Evolutionary conservation across 139 green algal genomes (phyloP).

Genomic region (Zygnema cylindricum): DNA sequence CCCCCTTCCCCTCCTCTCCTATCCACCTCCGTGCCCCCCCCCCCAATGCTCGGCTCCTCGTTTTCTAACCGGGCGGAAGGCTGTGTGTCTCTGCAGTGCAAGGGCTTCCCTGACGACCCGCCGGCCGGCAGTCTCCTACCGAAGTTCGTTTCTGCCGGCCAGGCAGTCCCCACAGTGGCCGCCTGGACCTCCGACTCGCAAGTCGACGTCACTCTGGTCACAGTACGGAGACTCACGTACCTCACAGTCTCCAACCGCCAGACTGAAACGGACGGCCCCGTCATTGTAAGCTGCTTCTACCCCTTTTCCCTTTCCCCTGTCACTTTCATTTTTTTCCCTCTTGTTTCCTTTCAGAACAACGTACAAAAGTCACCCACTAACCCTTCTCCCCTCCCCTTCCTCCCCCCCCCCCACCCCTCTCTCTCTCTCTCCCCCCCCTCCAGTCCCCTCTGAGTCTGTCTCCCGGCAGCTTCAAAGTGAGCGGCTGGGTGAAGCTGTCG

Average conservation of each 20-base stretch:
- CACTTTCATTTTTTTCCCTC: background rate
- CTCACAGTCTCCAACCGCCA: background rate
- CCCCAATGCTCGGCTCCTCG: background rate
- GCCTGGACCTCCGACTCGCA: background rate
- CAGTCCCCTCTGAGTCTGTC: too few relatives aligned
- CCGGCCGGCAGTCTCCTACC: background rate
- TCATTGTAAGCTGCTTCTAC: background rate
- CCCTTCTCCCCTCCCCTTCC: too few relatives aligned
- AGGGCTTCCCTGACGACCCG: background rate
- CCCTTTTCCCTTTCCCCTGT: background rate
- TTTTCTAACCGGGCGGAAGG: background rate
- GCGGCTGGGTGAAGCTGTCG: constrained; percentile 11
- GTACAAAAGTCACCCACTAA: background rate
- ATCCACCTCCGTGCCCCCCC: background rate
- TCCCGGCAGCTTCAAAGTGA: background rate
- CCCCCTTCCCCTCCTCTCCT: background rate
- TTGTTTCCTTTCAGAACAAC: background rate
- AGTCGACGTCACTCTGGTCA: background rate
- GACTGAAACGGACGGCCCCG: background rate
- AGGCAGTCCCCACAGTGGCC: background rate
- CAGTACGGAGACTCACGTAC: background rate
- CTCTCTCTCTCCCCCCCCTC: too few relatives aligned
- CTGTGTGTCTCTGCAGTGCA: background rate
- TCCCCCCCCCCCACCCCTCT: too few relatives aligned
- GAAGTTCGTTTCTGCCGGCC: background rate